A percentile compares a stretch with the other conserved stretches of the same genome.
phyloP scores from a whole-genome alignment of 2,329 filamentous ascomycete genomes.

The Myriosclerotinia curreyana region DNA sequence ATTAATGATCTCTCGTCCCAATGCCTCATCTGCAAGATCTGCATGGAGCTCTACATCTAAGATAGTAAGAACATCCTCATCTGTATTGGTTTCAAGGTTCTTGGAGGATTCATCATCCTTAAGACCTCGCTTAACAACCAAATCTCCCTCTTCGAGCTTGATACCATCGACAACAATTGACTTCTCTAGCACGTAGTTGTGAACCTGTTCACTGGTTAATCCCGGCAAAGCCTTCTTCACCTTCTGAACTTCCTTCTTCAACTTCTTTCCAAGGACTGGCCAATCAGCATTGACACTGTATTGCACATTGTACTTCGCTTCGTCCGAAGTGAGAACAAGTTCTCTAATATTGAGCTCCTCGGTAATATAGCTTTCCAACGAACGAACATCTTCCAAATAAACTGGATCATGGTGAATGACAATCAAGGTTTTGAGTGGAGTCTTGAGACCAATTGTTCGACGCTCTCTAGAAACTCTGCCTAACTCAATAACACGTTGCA shows the following conservation, averaged over 20 bases:
- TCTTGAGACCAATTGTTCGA: slow-evolving; percentile 81
- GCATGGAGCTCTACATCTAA: slow-evolving; percentile 80
- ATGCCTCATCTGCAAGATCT: slow-evolving; percentile 81
- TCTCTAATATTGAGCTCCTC: slow-evolving; percentile 92
- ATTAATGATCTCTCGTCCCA: slow-evolving; percentile 90
- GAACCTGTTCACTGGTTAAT: slow-evolving; percentile 76
- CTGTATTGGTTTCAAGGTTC: slow-evolving; percentile 81
- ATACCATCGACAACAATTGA: slow-evolving; percentile 84
- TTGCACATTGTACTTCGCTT: slow-evolving; percentile 86
- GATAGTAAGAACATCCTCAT: slow-evolving; percentile 86
- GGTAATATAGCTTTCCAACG: slow-evolving; percentile 80
- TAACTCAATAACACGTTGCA: slow-evolving; percentile 95
- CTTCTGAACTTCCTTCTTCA: slow-evolving; percentile 89
- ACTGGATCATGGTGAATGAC: slow-evolving; percentile 81
- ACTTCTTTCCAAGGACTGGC: slow-evolving; percentile 91
- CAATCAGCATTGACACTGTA: slow-evolving; percentile 90
- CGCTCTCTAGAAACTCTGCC: slow-evolving; percentile 83
- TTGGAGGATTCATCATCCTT: slow-evolving; percentile 68
- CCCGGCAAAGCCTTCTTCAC: slow-evolving; percentile 86
- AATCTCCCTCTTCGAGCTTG: slow-evolving; percentile 73
- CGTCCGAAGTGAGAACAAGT: slow-evolving; percentile 78
- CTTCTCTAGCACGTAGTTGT: slow-evolving; percentile 69
- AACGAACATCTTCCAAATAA: slow-evolving; percentile 83
- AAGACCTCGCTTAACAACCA: slow-evolving; percentile 77
- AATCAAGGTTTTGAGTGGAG: slow-evolving; percentile 82